Percentiles rank a stretch among this genome's conserved stretches.
Conservation (phyloP, 768 basidiomycete genomes). For the Termitomyces bulborhizus region DNA sequence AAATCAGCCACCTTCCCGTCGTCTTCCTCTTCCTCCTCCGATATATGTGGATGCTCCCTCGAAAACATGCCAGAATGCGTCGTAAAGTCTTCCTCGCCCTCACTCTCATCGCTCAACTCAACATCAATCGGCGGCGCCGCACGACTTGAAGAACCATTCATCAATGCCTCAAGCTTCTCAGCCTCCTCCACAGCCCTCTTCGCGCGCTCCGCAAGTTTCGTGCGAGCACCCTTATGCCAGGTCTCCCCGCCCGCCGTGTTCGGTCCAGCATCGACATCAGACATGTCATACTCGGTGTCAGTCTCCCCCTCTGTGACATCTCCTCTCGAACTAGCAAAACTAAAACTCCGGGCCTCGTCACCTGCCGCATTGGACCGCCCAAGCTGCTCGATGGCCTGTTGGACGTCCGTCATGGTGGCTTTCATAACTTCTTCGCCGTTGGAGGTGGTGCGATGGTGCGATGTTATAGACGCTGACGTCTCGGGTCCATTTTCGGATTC, state of each 20-base stretch:
- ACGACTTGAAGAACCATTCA: constrained; percentile 23
- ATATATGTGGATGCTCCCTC: constrained; percentile 53
- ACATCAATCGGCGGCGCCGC: constrained; percentile 62
- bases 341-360: constrained; percentile 63
- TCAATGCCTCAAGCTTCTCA: constrained; percentile 38
- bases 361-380: constrained; percentile 39
- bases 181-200: constrained; percentile 56
- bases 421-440: constrained; percentile 62
- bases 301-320: constrained; percentile 55
- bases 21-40: constrained; percentile 62
- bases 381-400: constrained; percentile 85
- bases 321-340: constrained; percentile 65
- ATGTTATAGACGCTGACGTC: constrained; percentile 9
- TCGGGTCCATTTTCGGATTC: constrained; percentile 18
- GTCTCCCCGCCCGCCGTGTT: constrained; percentile 27
- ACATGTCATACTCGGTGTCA: constrained; percentile 45
- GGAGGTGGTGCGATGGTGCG: constrained; percentile 15
- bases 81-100: constrained; percentile 46
- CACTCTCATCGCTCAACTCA: constrained; percentile 77
- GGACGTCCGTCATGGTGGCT: constrained; percentile 86
- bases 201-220: constrained; percentile 67
- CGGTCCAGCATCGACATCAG: constrained; percentile 31
- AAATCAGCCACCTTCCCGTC: neutral
- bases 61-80: constrained; percentile 28
- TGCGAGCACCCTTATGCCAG: constrained; percentile 61